Conservation (phyloP, 2,329 filamentous ascomycete genomes). For the Dactylellina leptospora region DNA sequence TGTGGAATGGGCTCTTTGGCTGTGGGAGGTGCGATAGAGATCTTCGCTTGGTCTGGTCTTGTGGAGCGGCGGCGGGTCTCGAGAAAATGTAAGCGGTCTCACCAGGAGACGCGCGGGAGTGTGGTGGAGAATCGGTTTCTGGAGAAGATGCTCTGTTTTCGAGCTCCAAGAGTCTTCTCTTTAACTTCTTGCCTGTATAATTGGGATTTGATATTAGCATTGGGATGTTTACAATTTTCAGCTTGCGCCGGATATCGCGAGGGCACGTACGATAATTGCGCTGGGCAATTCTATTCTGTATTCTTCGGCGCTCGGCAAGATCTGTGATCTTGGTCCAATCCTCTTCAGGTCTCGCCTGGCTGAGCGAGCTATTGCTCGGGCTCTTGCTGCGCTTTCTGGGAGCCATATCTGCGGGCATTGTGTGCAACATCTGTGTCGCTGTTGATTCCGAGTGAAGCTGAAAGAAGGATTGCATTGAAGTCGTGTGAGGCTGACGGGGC, state of each 20-base stretch:
- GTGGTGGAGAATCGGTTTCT: conserved; percentile 51
- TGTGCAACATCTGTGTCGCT: conserved; percentile 52
- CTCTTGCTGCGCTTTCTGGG: conserved; percentile 54
- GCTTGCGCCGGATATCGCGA: neutral
- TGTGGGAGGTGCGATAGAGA: conserved; percentile 50
- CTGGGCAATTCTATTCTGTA: conserved; percentile 76
- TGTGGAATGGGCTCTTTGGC: conserved; percentile 51
- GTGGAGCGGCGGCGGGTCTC: conserved; percentile 30
- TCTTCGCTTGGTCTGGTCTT: conserved; percentile 41
- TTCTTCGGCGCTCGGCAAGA: conserved; percentile 72
- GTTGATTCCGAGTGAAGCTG: conserved; percentile 51
- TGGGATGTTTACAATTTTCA: neutral
- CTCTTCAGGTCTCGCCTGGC: conserved; percentile 66
- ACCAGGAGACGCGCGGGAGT: conserved; percentile 52
- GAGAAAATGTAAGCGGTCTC: conserved; percentile 49
- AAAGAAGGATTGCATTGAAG: conserved; percentile 53
- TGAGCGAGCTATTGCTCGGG: conserved; percentile 51
- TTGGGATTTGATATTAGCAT: conserved; percentile 19
- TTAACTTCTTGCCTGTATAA: conserved; percentile 83
- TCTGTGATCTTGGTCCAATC: conserved; percentile 79
- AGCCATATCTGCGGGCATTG: conserved; percentile 52
- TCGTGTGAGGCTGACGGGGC: conserved; percentile 51
- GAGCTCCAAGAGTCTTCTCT: conserved; percentile 85
- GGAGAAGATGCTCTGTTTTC: conserved; percentile 73
- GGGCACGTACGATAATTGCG: conserved; percentile 70